Conservation (phyloP, 2,329 filamentous ascomycete species). For the Trichophyton benhamiae region DNA sequence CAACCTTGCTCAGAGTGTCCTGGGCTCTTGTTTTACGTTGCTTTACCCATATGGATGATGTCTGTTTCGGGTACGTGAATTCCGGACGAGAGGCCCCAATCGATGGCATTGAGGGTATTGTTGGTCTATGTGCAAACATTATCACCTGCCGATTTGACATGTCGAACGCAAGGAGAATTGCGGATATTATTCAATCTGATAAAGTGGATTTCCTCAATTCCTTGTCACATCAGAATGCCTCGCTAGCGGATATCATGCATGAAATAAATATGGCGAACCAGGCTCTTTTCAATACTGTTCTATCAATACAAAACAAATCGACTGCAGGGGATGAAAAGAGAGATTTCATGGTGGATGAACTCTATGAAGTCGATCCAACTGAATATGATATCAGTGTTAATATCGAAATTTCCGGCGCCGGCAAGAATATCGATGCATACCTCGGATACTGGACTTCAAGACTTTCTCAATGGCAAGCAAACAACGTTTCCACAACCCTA, state of each 20-base stretch:
- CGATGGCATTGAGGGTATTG: slow-evolving; percentile 36
- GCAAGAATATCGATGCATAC: background rate
- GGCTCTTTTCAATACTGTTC: background rate
- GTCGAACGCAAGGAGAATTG: slow-evolving; percentile 24
- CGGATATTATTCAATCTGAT: slow-evolving; percentile 44
- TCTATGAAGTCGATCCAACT: background rate
- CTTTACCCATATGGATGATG: slow-evolving; percentile 37
- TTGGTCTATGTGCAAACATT: slow-evolving; percentile 32
- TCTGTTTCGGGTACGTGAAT: slow-evolving; percentile 44
- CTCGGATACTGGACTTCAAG: background rate
- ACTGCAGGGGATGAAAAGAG: background rate
- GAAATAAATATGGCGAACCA: background rate
- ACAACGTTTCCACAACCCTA: background rate
- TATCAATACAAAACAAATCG: background rate
- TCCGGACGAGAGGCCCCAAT: slow-evolving; percentile 44
- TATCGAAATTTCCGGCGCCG: background rate
- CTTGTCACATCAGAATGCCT: slow-evolving; percentile 51
- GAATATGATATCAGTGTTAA: slow-evolving; percentile 1
- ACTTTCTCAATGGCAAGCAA: background rate
- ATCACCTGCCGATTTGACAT: slow-evolving; percentile 31
- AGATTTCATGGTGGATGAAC: background rate
- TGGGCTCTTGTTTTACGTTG: slow-evolving; percentile 42
- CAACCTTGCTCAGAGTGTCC: slow-evolving; percentile 40
- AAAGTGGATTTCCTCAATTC: slow-evolving; percentile 45
- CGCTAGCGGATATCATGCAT: slow-evolving; percentile 31